A percentile compares a stretch with the other conserved stretches of the same genome.
Evolutionary conservation across 2,329 filamentous ascomycete genomes (phyloP).

Genomic region (Scedosporium boydii): DNA sequence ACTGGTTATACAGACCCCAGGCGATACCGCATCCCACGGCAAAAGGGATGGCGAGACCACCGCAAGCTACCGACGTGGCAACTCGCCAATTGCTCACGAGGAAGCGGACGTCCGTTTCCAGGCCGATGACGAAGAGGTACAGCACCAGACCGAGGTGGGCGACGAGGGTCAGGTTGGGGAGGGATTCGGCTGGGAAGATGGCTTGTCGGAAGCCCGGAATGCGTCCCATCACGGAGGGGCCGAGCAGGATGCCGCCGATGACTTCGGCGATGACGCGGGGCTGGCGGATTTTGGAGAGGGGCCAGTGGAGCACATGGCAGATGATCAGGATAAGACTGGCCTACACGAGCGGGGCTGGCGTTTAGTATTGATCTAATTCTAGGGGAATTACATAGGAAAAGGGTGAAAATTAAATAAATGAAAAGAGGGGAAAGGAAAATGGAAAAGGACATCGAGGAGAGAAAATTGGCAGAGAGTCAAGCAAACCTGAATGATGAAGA

Average conservation of each 20-base stretch:
- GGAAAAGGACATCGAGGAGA: not conserved
- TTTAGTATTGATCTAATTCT: not conserved
- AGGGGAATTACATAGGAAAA: not conserved
- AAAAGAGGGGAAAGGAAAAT: not conserved
- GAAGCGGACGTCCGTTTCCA: slow-evolving; percentile 76
- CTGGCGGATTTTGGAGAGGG: slow-evolving; percentile 66
- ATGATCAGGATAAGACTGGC: slow-evolving; percentile 37
- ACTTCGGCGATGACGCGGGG: slow-evolving; percentile 80
- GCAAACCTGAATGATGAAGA: slow-evolving; percentile 65
- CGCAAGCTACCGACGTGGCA: slow-evolving; percentile 65
- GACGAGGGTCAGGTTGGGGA: slow-evolving; percentile 65
- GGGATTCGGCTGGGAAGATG: slow-evolving; percentile 69
- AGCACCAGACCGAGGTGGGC: slow-evolving; percentile 78
- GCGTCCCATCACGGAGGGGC: slow-evolving; percentile 79
- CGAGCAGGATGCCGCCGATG: slow-evolving; percentile 74
- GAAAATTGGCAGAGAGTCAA: not conserved
- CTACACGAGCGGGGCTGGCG: slow-evolving; percentile 13
- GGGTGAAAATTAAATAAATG: not conserved
- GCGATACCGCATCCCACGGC: slow-evolving; percentile 72
- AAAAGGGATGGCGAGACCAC: slow-evolving; percentile 76
- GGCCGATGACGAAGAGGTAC: slow-evolving; percentile 78
- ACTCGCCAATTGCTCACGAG: slow-evolving; percentile 72
- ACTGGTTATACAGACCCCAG: slow-evolving; percentile 70
- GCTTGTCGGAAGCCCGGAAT: slow-evolving; percentile 67
- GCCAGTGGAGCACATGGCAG: slow-evolving; percentile 55